These are phyloP conservation scores for Castanea mollissima DNA, from an alignment of 306 rosid species.

Conservation along the genomic window DNA sequence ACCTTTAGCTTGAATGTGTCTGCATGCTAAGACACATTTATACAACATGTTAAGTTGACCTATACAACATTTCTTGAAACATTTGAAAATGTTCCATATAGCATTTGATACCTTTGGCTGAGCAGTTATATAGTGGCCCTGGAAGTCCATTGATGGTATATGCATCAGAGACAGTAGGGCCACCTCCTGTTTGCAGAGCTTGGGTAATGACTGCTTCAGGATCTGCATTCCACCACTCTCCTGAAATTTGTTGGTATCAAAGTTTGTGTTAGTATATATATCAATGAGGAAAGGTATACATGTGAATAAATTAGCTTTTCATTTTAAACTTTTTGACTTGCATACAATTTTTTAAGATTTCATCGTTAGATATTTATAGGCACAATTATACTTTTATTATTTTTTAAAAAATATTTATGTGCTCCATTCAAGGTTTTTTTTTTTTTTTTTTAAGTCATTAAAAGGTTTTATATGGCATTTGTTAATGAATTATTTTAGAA, in stretches of 20 bases:
- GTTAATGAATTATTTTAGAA: too few species aligned
- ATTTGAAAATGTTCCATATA: not conserved
- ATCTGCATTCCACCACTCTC: conserved; percentile 84
- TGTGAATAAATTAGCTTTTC: not conserved
- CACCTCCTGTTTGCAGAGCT: conserved; percentile 67
- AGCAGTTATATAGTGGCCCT: conserved; percentile 68
- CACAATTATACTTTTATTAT: too few species aligned
- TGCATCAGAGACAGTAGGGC: conserved; percentile 81
- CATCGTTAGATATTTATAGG: too few species aligned
- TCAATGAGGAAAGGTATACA: not conserved
- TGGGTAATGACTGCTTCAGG: conserved; percentile 61
- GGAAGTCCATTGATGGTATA: conserved; percentile 76
- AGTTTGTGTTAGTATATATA: conserved; percentile 7
- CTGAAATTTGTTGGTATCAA: conserved; percentile 21
- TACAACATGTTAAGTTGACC: not conserved
- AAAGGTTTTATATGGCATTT: too few species aligned
- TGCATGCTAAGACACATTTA: conserved; percentile 16
- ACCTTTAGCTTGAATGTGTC: conserved; percentile 63
- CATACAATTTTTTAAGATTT: not conserved
- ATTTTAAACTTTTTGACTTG: too few species aligned
- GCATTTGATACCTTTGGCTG: conserved; percentile 50
- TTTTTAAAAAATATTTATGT: too few species aligned
- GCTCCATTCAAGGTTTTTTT: too few species aligned
- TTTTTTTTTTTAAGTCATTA: too few species aligned
- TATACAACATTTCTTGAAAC: not conserved